Evolutionary conservation across 2,329 filamentous ascomycete species (phyloP), one percentile per base, ranked within the genome.

Genomic region (Penicillium verrucosum): DNA sequence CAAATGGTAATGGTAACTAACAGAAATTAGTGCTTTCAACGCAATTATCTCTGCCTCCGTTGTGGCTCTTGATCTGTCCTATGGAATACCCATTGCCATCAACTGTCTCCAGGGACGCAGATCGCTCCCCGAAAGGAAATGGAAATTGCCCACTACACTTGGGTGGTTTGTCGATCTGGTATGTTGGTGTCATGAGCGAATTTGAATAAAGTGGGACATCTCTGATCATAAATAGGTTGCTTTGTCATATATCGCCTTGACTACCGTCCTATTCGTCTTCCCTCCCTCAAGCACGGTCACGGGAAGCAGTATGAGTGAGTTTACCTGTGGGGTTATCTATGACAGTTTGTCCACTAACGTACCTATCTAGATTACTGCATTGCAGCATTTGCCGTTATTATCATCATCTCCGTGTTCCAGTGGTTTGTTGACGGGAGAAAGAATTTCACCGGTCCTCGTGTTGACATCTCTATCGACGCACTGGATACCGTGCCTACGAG

Each of bases 191-290:
- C 1, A 12, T 36, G 4, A 16, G 21, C 16, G n/a, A 38, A 11
- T 1, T 2, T 40, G 10, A n/a, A 11, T 16, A 8, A 4, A 40
- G 8, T 10, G 1, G 2, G 32, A 16, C 7, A 36, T n/a, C 12
- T 21, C 55, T 69, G 10, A 65, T 23, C 10, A 23, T 18, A 1
- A 21, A 5, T 32, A 86, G 88, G 60, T 73, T 34, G 65, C 68
- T 3, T 79, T 91, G 40, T 76, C 78, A 0, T 91, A 87, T 73
- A 83, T 86, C 0, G 75, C 85, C 12, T 70, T 90, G 14, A 90
- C 88, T 0, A 90, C 87, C 0, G 85, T 90, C 0, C 76, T 91
- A 1, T 91, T 91, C 69, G 79, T 90, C 4, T 89, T 91, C 70
- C 89, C 89, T 1, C 88, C 88, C 0, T 81, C 80, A 11, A 68